Evolutionary conservation across 192 early-diverging fungal genomes (phyloP).

Genomic region (Tieghemiomyces parasiticus): DNA sequence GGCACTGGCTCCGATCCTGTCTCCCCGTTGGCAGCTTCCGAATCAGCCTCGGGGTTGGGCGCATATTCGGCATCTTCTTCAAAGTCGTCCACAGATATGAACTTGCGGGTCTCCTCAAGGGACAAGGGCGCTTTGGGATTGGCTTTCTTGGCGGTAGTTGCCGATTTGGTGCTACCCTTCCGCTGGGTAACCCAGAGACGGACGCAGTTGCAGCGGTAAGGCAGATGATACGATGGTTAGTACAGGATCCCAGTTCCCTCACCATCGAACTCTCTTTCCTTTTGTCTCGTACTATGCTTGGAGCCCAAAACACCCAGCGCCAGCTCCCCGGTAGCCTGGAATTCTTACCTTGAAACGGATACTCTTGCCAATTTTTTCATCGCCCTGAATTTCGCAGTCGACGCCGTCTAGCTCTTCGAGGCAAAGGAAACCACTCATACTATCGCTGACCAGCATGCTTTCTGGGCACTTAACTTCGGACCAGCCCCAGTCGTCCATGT

Average conservation of each 20-base stretch:
- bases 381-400: conserved; percentile 56
- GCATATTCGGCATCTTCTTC: conserved; percentile 40
- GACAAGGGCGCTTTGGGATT: conserved; percentile 30
- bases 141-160: conserved; percentile 22
- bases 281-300: conserved; percentile 13
- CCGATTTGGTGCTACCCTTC: conserved; percentile 18
- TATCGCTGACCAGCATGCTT: conserved; percentile 36
- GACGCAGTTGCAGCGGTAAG: conserved; percentile 11
- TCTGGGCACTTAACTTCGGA: conserved; percentile 29
- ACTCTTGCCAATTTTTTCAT: conserved; percentile 40
- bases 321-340: background rate
- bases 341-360: conserved; percentile 53
- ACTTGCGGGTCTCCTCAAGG: conserved; percentile 30
- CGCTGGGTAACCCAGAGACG: background rate
- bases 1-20: conserved; percentile 5
- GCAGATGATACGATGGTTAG: conserved; percentile 10
- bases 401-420: conserved; percentile 81
- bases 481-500: conserved; percentile 41
- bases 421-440: conserved; percentile 65
- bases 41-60: conserved; percentile 20
- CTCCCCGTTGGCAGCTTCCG: conserved; percentile 15
- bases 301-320: background rate
- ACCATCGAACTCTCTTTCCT: conserved; percentile 21
- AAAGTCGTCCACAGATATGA: conserved; percentile 69
- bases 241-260: conserved; percentile 6